Evolutionary conservation across 805 yeast species (phyloP).

Genomic region (Lipomyces sp.): DNA sequence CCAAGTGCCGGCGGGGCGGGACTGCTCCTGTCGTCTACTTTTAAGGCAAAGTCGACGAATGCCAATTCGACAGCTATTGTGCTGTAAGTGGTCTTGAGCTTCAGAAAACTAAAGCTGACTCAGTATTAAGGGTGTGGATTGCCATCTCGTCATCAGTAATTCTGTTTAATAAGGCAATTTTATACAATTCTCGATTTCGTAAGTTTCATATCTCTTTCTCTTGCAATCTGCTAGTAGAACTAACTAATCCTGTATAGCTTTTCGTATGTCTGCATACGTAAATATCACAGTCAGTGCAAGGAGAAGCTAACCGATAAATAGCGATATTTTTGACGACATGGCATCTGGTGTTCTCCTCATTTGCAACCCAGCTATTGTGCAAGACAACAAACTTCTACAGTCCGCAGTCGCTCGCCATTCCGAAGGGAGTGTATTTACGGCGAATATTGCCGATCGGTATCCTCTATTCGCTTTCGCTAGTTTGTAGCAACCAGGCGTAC

Average conservation of each 20-base stretch:
- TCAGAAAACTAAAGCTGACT: background rate
- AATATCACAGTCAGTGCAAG: background rate
- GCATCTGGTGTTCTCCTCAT: slow-evolving; percentile 39
- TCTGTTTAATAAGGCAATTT: slow-evolving; percentile 36
- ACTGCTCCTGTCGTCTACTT: slow-evolving; percentile 8
- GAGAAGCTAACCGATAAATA: background rate
- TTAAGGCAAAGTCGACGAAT: background rate
- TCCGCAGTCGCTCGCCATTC: slow-evolving; percentile 30
- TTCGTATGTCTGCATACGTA: slow-evolving; percentile 18
- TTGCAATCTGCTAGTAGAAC: background rate
- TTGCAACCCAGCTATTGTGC: slow-evolving; percentile 38
- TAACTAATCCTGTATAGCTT: slow-evolving; percentile 13
- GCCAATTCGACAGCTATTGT: slow-evolving; percentile 7
- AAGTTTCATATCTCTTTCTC: slow-evolving; percentile 2
- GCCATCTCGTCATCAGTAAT: slow-evolving; percentile 37
- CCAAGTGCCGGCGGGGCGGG: slow-evolving; percentile 11
- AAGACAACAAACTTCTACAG: slow-evolving; percentile 32
- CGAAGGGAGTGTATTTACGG: slow-evolving; percentile 28
- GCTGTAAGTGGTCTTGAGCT: slow-evolving; percentile 5
- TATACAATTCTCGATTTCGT: slow-evolving; percentile 31
- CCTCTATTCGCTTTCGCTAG: slow-evolving; percentile 39
- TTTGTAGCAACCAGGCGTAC: slow-evolving; percentile 39
- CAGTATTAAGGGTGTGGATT: slow-evolving; percentile 34
- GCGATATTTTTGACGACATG: slow-evolving; percentile 40
- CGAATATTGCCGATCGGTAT: slow-evolving; percentile 40